Evolutionary conservation across 2,329 filamentous ascomycete species (phyloP).

Genomic region (Fusarium sororula): DNA sequence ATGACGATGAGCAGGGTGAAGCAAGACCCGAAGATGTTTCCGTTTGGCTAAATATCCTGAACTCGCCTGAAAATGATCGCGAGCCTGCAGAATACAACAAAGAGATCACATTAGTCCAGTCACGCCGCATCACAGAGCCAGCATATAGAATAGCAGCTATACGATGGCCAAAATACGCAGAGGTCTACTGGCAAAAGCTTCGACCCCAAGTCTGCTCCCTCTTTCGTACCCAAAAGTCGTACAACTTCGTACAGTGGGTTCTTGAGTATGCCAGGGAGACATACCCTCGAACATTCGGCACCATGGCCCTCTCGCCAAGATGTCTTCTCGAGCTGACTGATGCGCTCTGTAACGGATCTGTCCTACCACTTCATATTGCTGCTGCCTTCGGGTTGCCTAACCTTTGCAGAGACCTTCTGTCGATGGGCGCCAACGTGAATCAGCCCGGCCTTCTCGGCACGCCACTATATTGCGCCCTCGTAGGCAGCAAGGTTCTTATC

Average conservation of each 20-base stretch:
- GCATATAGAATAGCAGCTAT: constrained; percentile 42
- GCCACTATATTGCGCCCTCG: constrained; percentile 48
- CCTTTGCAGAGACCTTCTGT: constrained; percentile 43
- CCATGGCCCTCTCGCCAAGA: constrained; percentile 32
- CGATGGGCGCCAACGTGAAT: constrained; percentile 33
- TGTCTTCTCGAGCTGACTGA: constrained; percentile 44
- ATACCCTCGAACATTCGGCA: constrained; percentile 41
- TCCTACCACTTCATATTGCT: constrained; percentile 48
- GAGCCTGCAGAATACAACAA: constrained; percentile 43
- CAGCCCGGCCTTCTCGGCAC: constrained; percentile 40
- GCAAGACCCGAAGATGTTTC: constrained; percentile 29
- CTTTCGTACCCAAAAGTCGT: constrained; percentile 40
- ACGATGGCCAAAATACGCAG: constrained; percentile 42
- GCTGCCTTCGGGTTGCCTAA: constrained; percentile 46
- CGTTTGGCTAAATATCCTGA: constrained; percentile 36
- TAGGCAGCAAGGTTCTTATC: constrained; percentile 43
- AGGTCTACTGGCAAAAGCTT: constrained; percentile 43
- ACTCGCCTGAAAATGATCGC: constrained; percentile 31
- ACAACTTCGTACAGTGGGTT: constrained; percentile 50
- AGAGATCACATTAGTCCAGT: constrained; percentile 36
- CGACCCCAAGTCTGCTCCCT: constrained; percentile 40
- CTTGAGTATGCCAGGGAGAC: constrained; percentile 47
- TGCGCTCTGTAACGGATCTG: constrained; percentile 39
- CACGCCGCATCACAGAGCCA: constrained; percentile 35
- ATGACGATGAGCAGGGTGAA: constrained; percentile 8